Conservation (phyloP, 2,329 filamentous ascomycete species). For the Colletotrichum salicis region DNA sequence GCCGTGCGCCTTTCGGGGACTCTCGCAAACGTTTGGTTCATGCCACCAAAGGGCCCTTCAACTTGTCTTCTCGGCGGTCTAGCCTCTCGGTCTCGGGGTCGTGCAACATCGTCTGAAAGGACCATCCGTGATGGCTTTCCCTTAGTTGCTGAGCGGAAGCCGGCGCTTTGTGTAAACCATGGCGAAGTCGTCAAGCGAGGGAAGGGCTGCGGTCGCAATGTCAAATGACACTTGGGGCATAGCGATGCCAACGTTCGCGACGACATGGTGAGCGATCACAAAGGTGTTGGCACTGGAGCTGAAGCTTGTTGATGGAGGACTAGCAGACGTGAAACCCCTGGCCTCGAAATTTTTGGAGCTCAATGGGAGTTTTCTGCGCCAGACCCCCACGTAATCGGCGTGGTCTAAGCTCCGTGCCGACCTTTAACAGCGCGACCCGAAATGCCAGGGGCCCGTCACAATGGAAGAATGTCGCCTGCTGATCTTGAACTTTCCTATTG, state of each 20-base stretch:
- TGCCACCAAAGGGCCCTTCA: conserved; percentile 64
- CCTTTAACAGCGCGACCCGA: conserved; percentile 12
- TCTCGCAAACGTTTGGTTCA: conserved; percentile 65
- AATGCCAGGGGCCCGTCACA: neutral
- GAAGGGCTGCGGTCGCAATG: conserved; percentile 20
- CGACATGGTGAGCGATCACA: conserved; percentile 28
- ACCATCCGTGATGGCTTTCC: conserved; percentile 66
- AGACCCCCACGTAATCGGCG: conserved; percentile 31
- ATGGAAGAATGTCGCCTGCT: neutral
- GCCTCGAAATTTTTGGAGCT: conserved; percentile 30
- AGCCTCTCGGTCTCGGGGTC: conserved; percentile 47
- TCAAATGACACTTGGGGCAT: conserved; percentile 33
- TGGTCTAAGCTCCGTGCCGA: conserved; percentile 35
- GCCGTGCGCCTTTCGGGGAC: conserved; percentile 38
- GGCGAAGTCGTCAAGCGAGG: conserved; percentile 39
- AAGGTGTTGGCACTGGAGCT: neutral
- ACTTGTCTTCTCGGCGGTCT: conserved; percentile 50
- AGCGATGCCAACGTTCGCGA: conserved; percentile 33
- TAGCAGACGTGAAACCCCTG: neutral
- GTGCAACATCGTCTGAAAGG: conserved; percentile 63
- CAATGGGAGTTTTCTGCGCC: conserved; percentile 27
- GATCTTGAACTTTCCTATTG: too few relatives aligned
- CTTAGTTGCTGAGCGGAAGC: conserved; percentile 46
- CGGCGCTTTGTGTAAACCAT: conserved; percentile 49
- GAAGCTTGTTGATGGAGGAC: conserved; percentile 15